Evolutionary conservation across 2,329 filamentous ascomycete species (phyloP).

Genomic region (Hypocreales sp.): DNA sequence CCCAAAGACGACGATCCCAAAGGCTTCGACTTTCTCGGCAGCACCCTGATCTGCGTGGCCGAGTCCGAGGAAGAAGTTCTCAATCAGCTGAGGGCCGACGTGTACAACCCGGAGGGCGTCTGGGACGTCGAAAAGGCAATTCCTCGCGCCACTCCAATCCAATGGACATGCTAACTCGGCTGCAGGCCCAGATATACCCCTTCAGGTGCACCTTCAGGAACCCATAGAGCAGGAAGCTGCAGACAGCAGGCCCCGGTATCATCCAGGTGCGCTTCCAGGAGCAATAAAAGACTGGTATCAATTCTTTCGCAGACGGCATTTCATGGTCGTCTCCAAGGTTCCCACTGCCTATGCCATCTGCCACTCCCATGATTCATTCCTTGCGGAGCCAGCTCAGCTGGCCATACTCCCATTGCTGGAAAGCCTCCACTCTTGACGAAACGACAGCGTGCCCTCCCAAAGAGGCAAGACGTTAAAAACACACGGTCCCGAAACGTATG

Average conservation of each 20-base stretch:
- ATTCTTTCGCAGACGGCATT: background rate
- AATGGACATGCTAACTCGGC: background rate
- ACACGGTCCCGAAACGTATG: no score
- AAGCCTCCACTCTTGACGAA: constrained; percentile 7
- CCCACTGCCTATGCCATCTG: background rate
- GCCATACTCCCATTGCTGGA: constrained; percentile 11
- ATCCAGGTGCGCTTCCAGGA: no score
- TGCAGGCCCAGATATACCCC: constrained; percentile 34
- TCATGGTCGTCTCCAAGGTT: no score
- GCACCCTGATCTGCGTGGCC: constrained; percentile 51
- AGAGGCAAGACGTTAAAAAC: no score
- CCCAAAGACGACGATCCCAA: constrained; percentile 43
- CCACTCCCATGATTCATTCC: background rate
- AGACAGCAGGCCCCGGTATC: no score
- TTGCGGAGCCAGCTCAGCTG: constrained; percentile 4
- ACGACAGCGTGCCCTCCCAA: no score
- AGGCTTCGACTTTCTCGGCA: constrained; percentile 57
- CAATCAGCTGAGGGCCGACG: constrained; percentile 51
- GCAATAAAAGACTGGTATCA: constrained; percentile 2
- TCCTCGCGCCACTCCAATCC: background rate
- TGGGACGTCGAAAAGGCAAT: constrained; percentile 63
- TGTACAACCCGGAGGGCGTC: constrained; percentile 56
- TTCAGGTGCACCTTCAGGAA: constrained; percentile 26
- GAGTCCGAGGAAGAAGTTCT: constrained; percentile 54
- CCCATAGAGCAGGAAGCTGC: constrained; percentile 10